Evolutionary conservation across 2,329 filamentous ascomycete species (phyloP).

Genomic region (Beauveria varroae): DNA sequence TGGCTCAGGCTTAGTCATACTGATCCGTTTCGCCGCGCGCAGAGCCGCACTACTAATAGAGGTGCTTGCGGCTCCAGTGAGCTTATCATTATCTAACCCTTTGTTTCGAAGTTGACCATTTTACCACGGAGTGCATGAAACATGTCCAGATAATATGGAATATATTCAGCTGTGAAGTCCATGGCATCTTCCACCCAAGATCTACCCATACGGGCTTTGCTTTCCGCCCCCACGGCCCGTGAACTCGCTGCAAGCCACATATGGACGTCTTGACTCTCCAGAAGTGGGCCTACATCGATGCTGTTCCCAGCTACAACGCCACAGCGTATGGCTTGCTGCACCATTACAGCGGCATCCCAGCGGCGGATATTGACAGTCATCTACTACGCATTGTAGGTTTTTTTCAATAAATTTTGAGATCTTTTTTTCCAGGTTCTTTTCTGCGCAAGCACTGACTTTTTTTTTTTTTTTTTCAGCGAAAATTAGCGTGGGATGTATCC

Average conservation of each 20-base stretch:
- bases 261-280: constrained; percentile 30
- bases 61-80: neutral
- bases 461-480: constrained; percentile 26
- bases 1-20: constrained; percentile 4
- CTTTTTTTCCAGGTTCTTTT: neutral
- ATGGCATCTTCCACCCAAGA: neutral
- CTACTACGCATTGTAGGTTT: constrained; percentile 28
- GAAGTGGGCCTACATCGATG: constrained; percentile 29
- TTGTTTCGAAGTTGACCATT: neutral
- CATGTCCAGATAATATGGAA: neutral
- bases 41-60: neutral
- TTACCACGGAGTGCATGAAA: neutral
- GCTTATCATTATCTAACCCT: neutral
- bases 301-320: constrained; percentile 29
- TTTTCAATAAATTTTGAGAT: neutral
- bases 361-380: constrained; percentile 27
- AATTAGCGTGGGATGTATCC: constrained; percentile 37
- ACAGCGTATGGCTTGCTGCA: constrained; percentile 29
- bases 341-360: constrained; percentile 31
- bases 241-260: constrained; percentile 7
- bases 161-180: neutral
- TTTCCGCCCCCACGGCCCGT: neutral
- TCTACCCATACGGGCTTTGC: neutral
- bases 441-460: neutral
- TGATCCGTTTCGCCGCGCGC: neutral